These are phyloP conservation scores for Populus tremula DNA, from an alignment of 345 rosid genomes.

Conservation along the genomic window DNA sequence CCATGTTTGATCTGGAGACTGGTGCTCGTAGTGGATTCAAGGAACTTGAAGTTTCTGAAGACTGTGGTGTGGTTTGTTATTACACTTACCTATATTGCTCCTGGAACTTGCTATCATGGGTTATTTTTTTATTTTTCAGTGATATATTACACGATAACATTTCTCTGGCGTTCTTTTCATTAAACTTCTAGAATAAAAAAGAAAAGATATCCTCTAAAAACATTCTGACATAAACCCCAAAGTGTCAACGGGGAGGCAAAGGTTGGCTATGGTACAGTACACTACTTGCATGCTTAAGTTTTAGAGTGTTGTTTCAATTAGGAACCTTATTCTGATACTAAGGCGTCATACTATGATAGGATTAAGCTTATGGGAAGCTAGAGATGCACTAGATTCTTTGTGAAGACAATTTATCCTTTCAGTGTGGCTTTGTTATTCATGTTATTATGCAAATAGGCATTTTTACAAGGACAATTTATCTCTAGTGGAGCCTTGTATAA, in stretches of 20 bases:
- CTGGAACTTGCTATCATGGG: constrained; percentile 4
- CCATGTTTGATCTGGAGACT: constrained; percentile 82
- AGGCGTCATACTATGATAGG: background rate
- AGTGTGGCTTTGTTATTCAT: background rate
- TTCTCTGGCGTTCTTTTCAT: background rate
- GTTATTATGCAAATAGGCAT: background rate
- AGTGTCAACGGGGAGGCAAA: background rate
- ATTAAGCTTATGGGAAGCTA: background rate
- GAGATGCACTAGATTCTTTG: background rate
- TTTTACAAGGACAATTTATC: background rate
- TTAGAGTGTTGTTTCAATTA: background rate
- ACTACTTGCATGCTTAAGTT: background rate
- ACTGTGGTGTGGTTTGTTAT: constrained; percentile 85
- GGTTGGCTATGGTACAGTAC: background rate
- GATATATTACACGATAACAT: background rate
- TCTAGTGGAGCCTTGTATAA: background rate
- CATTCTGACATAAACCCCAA: constrained; percentile 5
- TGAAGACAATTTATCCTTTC: background rate
- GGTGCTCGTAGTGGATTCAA: constrained; percentile 84
- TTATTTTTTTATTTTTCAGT: background rate
- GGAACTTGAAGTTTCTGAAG: constrained; percentile 92
- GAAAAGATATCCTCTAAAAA: background rate
- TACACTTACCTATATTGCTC: constrained; percentile 14
- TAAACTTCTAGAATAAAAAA: background rate
- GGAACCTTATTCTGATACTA: background rate